Evolutionary conservation across 768 basidiomycete genomes (phyloP).

Genomic region (Lactarius deliciosus): DNA sequence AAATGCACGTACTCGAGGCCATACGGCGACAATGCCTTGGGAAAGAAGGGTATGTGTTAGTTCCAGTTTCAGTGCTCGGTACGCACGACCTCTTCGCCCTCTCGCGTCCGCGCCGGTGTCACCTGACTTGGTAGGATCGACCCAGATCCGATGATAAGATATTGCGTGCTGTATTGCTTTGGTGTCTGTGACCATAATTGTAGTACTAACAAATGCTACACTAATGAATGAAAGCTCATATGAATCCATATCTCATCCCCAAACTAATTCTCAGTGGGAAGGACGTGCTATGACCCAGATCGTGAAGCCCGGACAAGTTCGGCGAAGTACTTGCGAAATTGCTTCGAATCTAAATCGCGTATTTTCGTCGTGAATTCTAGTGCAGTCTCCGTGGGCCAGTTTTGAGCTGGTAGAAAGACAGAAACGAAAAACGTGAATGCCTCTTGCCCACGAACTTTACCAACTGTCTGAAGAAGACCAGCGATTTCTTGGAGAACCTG

Average conservation of each 20-base stretch:
- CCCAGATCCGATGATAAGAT: slow-evolving; percentile 7
- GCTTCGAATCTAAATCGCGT: slow-evolving; percentile 69
- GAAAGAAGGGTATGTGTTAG: neutral
- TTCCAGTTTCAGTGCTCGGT: neutral
- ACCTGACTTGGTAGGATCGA: slow-evolving; percentile 6
- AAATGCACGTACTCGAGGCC: slow-evolving; percentile 35
- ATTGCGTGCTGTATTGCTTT: slow-evolving; percentile 5
- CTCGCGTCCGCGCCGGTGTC: slow-evolving; percentile 18
- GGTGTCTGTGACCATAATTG: neutral
- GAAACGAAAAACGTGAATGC: slow-evolving; percentile 76
- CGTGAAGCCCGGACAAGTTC: slow-evolving; percentile 79
- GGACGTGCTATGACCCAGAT: slow-evolving; percentile 31
- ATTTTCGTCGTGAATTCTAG: slow-evolving; percentile 76
- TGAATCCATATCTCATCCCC: neutral
- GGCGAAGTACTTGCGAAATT: slow-evolving; percentile 83
- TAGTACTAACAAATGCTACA: slow-evolving; percentile 18
- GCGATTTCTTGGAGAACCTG: slow-evolving; percentile 91
- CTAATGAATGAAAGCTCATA: slow-evolving; percentile 7
- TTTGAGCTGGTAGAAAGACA: slow-evolving; percentile 84
- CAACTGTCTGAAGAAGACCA: slow-evolving; percentile 75
- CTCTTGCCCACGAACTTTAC: slow-evolving; percentile 76
- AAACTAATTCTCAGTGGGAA: slow-evolving; percentile 1
- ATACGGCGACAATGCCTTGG: slow-evolving; percentile 27
- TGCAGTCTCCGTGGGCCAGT: slow-evolving; percentile 78
- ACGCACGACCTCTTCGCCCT: neutral